These are phyloP conservation scores for Penicillium sp. DNA, from an alignment of 2,329 filamentous ascomycete genomes.

Conservation along the genomic window DNA sequence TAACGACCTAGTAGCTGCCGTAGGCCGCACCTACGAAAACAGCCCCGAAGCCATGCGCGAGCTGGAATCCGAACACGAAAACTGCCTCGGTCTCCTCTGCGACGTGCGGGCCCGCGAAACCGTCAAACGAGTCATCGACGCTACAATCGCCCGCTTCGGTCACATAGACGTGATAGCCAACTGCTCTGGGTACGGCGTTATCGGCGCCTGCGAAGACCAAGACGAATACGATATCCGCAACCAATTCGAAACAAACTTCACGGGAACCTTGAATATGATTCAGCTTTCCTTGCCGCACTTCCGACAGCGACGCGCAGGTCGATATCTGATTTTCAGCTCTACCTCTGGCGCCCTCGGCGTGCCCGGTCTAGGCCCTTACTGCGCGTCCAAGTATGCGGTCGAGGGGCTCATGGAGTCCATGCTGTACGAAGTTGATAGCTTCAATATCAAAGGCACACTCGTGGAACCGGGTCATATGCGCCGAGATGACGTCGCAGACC, in stretches of 20 bases:
- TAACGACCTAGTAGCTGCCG: slow-evolving; percentile 81
- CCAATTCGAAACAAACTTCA: slow-evolving; percentile 97
- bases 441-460: slow-evolving; percentile 90
- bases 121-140: slow-evolving; percentile 70
- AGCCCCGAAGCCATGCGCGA: slow-evolving; percentile 70
- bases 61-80: slow-evolving; percentile 61
- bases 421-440: slow-evolving; percentile 90
- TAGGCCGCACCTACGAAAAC: slow-evolving; percentile 81
- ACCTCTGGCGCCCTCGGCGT: slow-evolving; percentile 92
- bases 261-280: slow-evolving; percentile 91
- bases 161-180: slow-evolving; percentile 88
- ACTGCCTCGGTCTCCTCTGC: slow-evolving; percentile 78
- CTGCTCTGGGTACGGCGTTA: slow-evolving; percentile 92
- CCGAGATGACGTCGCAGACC: slow-evolving; percentile 66
- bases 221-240: slow-evolving; percentile 92
- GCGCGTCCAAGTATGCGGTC: slow-evolving; percentile 95
- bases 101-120: slow-evolving; percentile 84
- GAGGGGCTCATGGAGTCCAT: slow-evolving; percentile 95
- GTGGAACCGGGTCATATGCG: slow-evolving; percentile 89
- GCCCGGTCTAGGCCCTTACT: slow-evolving; percentile 89
- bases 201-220: slow-evolving; percentile 94
- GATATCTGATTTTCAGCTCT: slow-evolving; percentile 93
- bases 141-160: slow-evolving; percentile 72
- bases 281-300: slow-evolving; percentile 88
- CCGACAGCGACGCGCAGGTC: slow-evolving; percentile 70